A percentile compares a stretch with the other conserved stretches of the same genome.
Evolutionary conservation across 257 asterid species (phyloP).

Genomic region (Jacaranda copaia): DNA sequence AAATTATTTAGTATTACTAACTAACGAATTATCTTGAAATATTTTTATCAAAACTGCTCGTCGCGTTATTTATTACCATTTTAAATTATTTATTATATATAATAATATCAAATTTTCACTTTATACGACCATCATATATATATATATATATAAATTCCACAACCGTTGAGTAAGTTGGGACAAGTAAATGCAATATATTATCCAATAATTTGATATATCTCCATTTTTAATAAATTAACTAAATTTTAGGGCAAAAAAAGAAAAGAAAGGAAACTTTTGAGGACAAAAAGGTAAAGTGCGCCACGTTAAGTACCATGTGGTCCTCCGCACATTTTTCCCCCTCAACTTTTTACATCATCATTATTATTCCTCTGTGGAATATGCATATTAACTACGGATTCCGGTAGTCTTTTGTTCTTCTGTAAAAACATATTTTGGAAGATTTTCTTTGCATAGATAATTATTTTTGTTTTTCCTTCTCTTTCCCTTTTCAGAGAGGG

Average conservation of each 20-base stretch:
- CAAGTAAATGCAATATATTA: no score
- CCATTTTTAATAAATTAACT: neutral
- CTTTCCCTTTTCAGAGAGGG: constrained; percentile 37
- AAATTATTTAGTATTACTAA: no score
- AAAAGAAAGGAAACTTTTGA: neutral
- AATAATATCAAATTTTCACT: no score
- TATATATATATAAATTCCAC: no score
- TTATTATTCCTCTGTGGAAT: constrained; percentile 28
- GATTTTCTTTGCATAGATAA: constrained; percentile 31
- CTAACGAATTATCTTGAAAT: no score
- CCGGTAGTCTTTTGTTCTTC: constrained; percentile 12
- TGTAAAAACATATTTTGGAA: constrained; percentile 30
- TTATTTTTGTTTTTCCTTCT: neutral
- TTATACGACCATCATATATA: no score
- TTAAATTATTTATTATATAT: no score
- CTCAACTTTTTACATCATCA: constrained; percentile 10
- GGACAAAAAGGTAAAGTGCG: constrained; percentile 31
- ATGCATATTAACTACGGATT: constrained; percentile 28
- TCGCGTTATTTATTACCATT: no score
- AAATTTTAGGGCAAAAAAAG: neutral
- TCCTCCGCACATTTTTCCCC: constrained; percentile 38
- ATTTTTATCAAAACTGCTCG: no score
- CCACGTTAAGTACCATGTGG: constrained; percentile 31
- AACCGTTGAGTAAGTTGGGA: no score
- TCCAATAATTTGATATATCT: no score